Evolutionary conservation across 257 asterid species (phyloP).

Genomic region (Petrea volubilis): DNA sequence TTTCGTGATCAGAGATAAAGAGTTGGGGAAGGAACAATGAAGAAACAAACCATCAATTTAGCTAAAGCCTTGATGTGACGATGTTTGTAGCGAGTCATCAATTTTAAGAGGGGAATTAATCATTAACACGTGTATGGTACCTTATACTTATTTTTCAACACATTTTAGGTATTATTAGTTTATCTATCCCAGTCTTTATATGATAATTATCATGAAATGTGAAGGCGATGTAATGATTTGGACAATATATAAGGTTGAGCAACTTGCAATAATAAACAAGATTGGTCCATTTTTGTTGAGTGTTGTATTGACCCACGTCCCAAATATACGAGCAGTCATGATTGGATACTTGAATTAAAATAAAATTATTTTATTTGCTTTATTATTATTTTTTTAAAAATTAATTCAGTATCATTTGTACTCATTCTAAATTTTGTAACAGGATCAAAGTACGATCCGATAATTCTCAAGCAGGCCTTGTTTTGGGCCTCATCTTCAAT

Average conservation of each 20-base stretch:
- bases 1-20: background rate
- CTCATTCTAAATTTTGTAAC: too few species aligned
- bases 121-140: constrained; percentile 3
- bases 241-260: background rate
- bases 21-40: background rate
- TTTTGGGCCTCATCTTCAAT: too few species aligned
- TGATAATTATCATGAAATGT: background rate
- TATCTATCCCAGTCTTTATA: background rate
- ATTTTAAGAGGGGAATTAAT: background rate
- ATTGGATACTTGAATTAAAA: too few species aligned
- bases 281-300: background rate
- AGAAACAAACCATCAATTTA: background rate
- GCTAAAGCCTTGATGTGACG: constrained; percentile 13
- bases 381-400: too few species aligned
- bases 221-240: background rate
- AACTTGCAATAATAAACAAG: background rate
- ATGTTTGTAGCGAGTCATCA: background rate
- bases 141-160: background rate
- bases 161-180: background rate
- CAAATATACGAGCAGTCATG: too few species aligned
- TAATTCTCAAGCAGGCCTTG: too few species aligned
- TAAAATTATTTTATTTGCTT: too few species aligned
- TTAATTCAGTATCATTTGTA: too few species aligned
- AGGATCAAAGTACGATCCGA: too few species aligned
- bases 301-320: background rate